Evolutionary conservation across 2,329 filamentous ascomycete species (phyloP).

Genomic region (Beauveria sp.): DNA sequence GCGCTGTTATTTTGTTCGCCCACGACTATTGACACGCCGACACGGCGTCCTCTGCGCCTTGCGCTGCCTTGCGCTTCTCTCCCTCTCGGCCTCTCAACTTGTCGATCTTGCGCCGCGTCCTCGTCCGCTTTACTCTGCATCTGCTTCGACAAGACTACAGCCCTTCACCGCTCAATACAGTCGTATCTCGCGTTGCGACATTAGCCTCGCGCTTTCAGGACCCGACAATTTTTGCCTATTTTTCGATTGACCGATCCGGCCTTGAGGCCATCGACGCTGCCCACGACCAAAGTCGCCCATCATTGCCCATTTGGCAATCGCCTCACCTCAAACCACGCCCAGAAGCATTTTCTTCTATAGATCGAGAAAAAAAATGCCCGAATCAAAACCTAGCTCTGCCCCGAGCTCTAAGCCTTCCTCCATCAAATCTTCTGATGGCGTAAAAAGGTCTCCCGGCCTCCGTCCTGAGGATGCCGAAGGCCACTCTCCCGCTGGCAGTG

Average conservation of each 20-base stretch:
- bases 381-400: constrained; percentile 32
- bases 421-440: constrained; percentile 39
- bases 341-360: not conserved
- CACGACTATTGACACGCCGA: constrained; percentile 14
- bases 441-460: constrained; percentile 32
- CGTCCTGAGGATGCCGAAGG: constrained; percentile 30
- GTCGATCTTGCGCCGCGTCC: not conserved
- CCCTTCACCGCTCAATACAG: not conserved
- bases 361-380: constrained; percentile 25
- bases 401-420: constrained; percentile 43
- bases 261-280: not conserved
- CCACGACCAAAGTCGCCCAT: not conserved
- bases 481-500: constrained; percentile 9
- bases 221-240: not conserved
- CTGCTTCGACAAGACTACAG: not conserved
- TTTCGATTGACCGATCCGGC: not conserved
- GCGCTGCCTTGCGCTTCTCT: constrained; percentile 12
- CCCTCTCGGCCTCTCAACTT: not conserved
- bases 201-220: not conserved
- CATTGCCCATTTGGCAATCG: not conserved
- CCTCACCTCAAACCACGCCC: not conserved
- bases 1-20: constrained; percentile 17
- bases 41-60: constrained; percentile 17
- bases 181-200: not conserved
- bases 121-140: not conserved